phyloP scores from a whole-genome alignment of 148 eudicot genomes.

The Heliosperma pusillum region DNA sequence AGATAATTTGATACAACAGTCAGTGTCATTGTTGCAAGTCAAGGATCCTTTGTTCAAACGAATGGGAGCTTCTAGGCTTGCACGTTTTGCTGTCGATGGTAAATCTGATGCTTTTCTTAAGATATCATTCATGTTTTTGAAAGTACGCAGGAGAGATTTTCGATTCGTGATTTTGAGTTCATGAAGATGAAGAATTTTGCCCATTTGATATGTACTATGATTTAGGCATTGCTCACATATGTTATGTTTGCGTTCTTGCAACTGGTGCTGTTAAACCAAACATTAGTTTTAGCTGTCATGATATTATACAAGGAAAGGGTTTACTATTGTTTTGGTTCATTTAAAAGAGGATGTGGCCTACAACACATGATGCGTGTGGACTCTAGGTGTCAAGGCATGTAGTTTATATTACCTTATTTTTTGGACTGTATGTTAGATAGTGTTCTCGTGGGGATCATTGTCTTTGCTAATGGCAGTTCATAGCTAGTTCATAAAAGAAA shows the following conservation, averaged over 20 bases:
- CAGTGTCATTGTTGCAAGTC: conserved; percentile 79
- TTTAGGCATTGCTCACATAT: not conserved
- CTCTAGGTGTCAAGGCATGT: not conserved
- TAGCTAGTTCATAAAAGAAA: not conserved
- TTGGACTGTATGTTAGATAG: not conserved
- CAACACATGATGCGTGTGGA: not conserved
- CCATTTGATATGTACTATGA: not conserved
- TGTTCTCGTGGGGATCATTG: not conserved
- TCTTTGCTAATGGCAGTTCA: not conserved
- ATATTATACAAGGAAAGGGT: not conserved
- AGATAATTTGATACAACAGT: conserved; percentile 81
- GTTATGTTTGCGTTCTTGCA: not conserved
- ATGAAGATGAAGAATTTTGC: not conserved
- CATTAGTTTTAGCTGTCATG: not conserved
- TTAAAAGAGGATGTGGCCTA: not conserved
- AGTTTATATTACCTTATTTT: not conserved
- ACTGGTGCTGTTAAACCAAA: not conserved
- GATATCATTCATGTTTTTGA: not conserved
- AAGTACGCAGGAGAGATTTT: not conserved
- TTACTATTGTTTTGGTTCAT: not conserved
- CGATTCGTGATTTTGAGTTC: not conserved
- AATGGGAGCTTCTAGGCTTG: conserved; percentile 95
- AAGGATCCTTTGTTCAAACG: conserved; percentile 95
- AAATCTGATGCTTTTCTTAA: conserved; percentile 18
- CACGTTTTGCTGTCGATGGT: conserved; percentile 88